Conservation (phyloP, 176 grass and related monocot species). For the Microstegium vimineum region DNA sequence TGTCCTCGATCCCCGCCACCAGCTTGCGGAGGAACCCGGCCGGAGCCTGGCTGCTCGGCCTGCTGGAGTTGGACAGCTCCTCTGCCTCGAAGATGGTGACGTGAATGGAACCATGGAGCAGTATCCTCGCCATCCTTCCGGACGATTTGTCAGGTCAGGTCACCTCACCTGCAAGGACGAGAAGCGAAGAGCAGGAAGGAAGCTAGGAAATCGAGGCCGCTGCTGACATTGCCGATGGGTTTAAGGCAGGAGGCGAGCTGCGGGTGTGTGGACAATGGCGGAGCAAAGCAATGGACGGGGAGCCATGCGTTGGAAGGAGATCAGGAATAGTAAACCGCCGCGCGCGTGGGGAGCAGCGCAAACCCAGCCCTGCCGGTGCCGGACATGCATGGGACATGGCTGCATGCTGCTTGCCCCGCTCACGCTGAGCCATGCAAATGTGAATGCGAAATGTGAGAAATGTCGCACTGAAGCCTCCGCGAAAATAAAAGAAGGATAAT, state of each 20-base stretch:
- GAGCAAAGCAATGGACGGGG: background rate
- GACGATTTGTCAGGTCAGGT: background rate
- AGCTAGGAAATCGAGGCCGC: background rate
- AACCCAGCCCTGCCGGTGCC: background rate
- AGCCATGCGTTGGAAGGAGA: background rate
- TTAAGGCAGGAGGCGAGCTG: background rate
- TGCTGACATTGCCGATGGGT: background rate
- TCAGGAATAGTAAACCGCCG: constrained; percentile 12
- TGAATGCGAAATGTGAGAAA: no score
- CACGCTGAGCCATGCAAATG: no score
- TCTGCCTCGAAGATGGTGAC: constrained; percentile 33
- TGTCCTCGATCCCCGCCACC: constrained; percentile 58
- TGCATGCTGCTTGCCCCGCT: background rate
- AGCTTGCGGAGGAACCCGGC: constrained; percentile 54
- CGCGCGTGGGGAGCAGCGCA: background rate
- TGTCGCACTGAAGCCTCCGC: no score
- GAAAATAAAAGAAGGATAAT: no score
- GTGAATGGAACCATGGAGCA: constrained; percentile 51
- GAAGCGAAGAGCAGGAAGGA: background rate
- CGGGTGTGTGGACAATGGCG: background rate
- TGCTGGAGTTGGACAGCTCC: constrained; percentile 24
- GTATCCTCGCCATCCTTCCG: constrained; percentile 25
- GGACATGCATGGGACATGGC: background rate
- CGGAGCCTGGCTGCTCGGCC: constrained; percentile 28
- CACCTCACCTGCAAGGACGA: background rate